Evolutionary conservation across 495 filamentous ascomycete species (phyloP).

Genomic region (Neurospora tetrasperma): DNA sequence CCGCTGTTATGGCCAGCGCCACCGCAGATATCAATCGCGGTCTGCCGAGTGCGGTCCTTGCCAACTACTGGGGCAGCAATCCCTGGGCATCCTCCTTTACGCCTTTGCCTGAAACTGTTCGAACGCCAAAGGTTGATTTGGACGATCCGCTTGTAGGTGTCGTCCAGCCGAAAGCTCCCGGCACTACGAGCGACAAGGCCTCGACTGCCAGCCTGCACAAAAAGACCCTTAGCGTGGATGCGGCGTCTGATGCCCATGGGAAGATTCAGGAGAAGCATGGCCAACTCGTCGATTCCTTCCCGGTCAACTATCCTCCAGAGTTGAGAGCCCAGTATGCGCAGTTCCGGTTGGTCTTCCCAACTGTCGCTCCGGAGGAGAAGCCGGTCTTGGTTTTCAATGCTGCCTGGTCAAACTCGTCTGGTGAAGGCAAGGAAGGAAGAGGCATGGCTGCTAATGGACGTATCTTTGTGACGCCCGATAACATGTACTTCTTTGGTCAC

Average conservation of each 20-base stretch:
- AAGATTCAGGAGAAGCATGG: conserved; percentile 27
- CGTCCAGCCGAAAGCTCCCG: conserved; percentile 29
- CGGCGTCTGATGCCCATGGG: conserved; percentile 23
- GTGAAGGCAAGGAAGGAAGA: conserved; percentile 23
- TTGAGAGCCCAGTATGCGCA: conserved; percentile 85
- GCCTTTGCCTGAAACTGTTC: conserved; percentile 19
- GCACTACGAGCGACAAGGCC: conserved; percentile 17
- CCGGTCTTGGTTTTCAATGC: conserved; percentile 60
- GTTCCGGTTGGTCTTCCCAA: conserved; percentile 82
- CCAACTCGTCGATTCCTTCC: conserved; percentile 49
- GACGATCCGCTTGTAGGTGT: conserved; percentile 42
- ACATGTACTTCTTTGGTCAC: conserved; percentile 93
- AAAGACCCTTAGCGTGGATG: conserved; percentile 73
- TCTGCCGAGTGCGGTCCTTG: conserved; percentile 75
- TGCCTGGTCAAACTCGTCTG: conserved; percentile 38
- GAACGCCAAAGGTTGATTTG: conserved; percentile 27
- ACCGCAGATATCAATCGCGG: conserved; percentile 54
- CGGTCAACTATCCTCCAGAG: conserved; percentile 70
- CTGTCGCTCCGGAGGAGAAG: conserved; percentile 60
- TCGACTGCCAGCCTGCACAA: conserved; percentile 42
- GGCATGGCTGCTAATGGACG: conserved; percentile 52
- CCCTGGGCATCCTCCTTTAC: conserved; percentile 72
- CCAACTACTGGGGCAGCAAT: conserved; percentile 84
- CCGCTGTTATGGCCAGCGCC: conserved; percentile 70
- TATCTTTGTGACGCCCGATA: conserved; percentile 74